Evolutionary conservation across 2,329 filamentous ascomycete species (phyloP).

Genomic region (Huntiella decipiens): DNA sequence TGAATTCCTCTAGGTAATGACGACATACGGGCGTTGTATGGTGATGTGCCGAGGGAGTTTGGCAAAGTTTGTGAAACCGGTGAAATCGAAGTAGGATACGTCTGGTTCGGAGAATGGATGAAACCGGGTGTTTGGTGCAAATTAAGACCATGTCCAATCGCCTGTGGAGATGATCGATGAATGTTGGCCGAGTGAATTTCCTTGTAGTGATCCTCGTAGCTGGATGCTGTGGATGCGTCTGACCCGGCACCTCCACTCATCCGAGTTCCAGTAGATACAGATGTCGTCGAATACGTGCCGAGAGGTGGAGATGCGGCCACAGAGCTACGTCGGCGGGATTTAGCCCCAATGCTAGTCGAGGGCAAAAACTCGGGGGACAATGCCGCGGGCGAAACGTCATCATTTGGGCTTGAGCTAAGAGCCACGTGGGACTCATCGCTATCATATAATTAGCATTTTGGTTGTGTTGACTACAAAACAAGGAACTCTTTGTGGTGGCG

Average conservation of each 20-base stretch:
- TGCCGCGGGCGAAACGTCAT: constrained; percentile 1
- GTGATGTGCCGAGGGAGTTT: constrained; percentile 22
- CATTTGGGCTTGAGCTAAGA: not conserved
- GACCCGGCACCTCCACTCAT: constrained; percentile 26
- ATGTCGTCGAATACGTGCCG: constrained; percentile 28
- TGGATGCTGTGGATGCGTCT: not conserved
- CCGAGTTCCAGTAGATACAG: constrained; percentile 29
- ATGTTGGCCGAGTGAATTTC: constrained; percentile 22
- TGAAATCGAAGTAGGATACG: not conserved
- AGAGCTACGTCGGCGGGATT: constrained; percentile 10
- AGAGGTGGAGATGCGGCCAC: constrained; percentile 26
- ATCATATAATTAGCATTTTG: not conserved
- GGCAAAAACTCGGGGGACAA: constrained; percentile 1
- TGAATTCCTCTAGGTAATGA: constrained; percentile 23
- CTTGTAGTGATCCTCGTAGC: constrained; percentile 2
- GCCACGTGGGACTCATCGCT: not conserved
- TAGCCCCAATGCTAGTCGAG: not conserved
- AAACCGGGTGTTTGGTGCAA: not conserved
- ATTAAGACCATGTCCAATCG: not conserved
- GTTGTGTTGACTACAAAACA: no score
- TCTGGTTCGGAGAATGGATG: constrained; percentile 19
- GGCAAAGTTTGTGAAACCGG: not conserved
- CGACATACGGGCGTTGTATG: constrained; percentile 26
- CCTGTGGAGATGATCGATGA: constrained; percentile 31
- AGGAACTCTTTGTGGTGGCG: no score